Percentiles rank a stretch among this genome's conserved stretches.
Conservation (phyloP, 768 basidiomycete species). For the Clitopilus hobsonii region DNA sequence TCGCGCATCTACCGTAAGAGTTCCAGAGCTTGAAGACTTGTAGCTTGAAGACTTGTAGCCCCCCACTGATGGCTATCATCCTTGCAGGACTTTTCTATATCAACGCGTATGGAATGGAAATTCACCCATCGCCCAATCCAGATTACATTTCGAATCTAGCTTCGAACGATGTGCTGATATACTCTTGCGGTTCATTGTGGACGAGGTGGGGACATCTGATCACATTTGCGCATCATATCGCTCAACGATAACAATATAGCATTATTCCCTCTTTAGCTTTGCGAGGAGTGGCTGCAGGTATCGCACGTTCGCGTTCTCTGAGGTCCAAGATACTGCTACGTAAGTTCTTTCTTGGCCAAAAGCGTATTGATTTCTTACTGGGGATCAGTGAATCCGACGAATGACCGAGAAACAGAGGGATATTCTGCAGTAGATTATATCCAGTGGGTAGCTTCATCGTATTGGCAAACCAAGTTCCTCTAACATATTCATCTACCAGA, state of each 20-base stretch:
- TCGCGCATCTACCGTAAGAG: constrained; percentile 61
- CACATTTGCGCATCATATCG: not conserved
- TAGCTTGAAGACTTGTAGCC: not conserved
- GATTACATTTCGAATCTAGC: constrained; percentile 66
- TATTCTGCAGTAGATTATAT: constrained; percentile 86
- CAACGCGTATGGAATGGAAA: constrained; percentile 87
- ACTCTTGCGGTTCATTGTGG: constrained; percentile 94
- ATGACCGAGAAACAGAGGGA: constrained; percentile 86
- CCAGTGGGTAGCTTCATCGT: constrained; percentile 34
- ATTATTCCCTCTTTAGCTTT: constrained; percentile 92
- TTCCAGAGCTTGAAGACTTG: no score
- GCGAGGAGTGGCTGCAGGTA: constrained; percentile 70
- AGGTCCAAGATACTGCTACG: constrained; percentile 82
- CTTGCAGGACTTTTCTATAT: constrained; percentile 75
- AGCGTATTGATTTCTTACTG: not conserved
- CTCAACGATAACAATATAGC: constrained; percentile 4
- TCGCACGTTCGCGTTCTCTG: constrained; percentile 68
- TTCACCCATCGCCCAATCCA: constrained; percentile 84
- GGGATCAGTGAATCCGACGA: constrained; percentile 71
- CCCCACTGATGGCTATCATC: not conserved
- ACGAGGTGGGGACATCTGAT: constrained; percentile 55
- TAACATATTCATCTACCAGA: constrained; percentile 26
- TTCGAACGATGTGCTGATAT: constrained; percentile 67
- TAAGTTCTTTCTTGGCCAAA: constrained; percentile 32
- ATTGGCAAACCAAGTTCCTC: not conserved